Evolutionary conservation across 495 filamentous ascomycete genomes (phyloP).

Genomic region (Talaromyces nanjingensis): DNA sequence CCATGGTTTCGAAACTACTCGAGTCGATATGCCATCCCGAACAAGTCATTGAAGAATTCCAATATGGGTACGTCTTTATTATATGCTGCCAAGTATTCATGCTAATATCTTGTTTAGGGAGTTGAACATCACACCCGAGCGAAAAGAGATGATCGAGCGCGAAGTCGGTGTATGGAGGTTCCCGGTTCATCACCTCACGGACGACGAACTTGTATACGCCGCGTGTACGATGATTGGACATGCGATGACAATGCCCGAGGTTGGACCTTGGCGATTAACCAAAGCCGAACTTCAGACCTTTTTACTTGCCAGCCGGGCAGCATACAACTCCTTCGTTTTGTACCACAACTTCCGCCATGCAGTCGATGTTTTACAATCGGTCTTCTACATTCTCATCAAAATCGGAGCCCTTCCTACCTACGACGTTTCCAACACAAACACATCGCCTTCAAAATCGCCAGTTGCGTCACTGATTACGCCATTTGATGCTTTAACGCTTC

Average conservation of each 20-base stretch:
- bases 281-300: constrained; percentile 72
- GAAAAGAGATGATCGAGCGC: constrained; percentile 53
- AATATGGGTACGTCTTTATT: constrained; percentile 27
- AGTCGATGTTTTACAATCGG: constrained; percentile 88
- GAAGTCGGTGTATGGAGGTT: constrained; percentile 82
- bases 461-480: constrained; percentile 68
- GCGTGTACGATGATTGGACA: constrained; percentile 83
- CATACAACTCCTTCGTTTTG: constrained; percentile 93
- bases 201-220: constrained; percentile 79
- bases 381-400: constrained; percentile 83
- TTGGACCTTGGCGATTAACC: constrained; percentile 71
- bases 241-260: constrained; percentile 72
- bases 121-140: constrained; percentile 43
- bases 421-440: constrained; percentile 22
- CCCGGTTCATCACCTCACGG: constrained; percentile 77
- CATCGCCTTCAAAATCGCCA: constrained; percentile 41
- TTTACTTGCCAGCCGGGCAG: constrained; percentile 71
- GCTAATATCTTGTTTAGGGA: constrained; percentile 20
- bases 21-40: constrained; percentile 78
- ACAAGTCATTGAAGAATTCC: constrained; percentile 45
- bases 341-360: constrained; percentile 99
- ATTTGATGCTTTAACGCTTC: constrained; percentile 79
- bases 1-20: constrained; percentile 87
- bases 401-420: constrained; percentile 73
- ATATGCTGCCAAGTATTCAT: neutral